phyloP scores from a whole-genome alignment of 2,329 filamentous ascomycete species.

The Rasamsonia emersonii region DNA sequence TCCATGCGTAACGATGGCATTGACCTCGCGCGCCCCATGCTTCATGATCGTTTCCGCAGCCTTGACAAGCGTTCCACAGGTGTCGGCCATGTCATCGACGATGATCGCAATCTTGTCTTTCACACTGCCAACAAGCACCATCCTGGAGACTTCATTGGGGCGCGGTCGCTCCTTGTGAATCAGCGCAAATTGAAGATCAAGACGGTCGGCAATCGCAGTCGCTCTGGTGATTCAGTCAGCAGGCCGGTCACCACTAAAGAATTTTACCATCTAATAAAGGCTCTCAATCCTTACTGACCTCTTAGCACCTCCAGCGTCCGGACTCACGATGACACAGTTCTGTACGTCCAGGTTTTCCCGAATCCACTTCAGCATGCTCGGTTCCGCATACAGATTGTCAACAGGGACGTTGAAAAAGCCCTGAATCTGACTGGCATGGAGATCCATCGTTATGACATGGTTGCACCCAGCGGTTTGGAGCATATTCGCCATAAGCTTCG shows the following conservation, averaged over 20 bases:
- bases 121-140: constrained; percentile 95
- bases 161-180: constrained; percentile 94
- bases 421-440: constrained; percentile 88
- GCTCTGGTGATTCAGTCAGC: constrained; percentile 43
- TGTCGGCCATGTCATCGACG: constrained; percentile 97
- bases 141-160: constrained; percentile 83
- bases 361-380: constrained; percentile 86
- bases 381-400: constrained; percentile 85
- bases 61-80: constrained; percentile 80
- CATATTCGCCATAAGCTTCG: constrained; percentile 96
- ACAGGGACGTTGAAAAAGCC: constrained; percentile 86
- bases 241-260: too few species aligned
- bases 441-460: constrained; percentile 91
- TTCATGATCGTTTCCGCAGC: constrained; percentile 81
- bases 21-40: constrained; percentile 77
- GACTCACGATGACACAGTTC: constrained; percentile 88
- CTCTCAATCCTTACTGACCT: too few species aligned
- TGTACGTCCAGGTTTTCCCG: constrained; percentile 70
- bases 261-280: too few species aligned
- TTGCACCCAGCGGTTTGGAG: constrained; percentile 88
- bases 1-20: constrained; percentile 91
- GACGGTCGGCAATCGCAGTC: constrained; percentile 83
- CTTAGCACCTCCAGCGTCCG: constrained; percentile 91
- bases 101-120: constrained; percentile 86
- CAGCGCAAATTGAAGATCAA: constrained; percentile 83